Evolutionary conservation across 23 red algal species (phyloP).

Genomic region (Gracilaria caudata): DNA sequence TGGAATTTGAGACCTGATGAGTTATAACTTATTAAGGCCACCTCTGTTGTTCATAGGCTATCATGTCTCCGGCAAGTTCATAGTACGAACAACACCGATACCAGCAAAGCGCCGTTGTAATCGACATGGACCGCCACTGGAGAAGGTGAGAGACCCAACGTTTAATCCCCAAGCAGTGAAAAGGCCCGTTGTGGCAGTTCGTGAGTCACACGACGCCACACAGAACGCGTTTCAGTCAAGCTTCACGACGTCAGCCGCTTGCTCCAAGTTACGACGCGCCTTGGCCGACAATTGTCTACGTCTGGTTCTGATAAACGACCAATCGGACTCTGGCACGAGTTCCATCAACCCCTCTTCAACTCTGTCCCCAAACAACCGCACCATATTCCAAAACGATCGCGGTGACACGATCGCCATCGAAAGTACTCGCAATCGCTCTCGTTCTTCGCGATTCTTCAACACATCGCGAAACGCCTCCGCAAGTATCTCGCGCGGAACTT

Average conservation of each 20-base stretch:
- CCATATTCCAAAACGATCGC: conserved; percentile 57
- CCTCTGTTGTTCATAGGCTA: no score
- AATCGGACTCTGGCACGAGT: conserved; percentile 44
- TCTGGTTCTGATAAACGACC: conserved; percentile 30
- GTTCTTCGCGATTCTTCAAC: conserved; percentile 31
- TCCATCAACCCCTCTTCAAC: conserved; percentile 35
- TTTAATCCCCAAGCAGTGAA: background rate
- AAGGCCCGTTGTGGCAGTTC: no score
- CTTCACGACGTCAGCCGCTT: background rate
- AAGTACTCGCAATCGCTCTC: background rate
- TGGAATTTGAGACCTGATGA: no score
- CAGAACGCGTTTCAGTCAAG: background rate
- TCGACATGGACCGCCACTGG: no score
- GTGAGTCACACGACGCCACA: background rate
- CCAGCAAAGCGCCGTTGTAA: no score
- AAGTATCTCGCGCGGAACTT: conserved; percentile 4
- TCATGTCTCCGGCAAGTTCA: no score
- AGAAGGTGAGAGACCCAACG: no score
- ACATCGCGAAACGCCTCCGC: conserved; percentile 16
- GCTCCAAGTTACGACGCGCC: conserved; percentile 38
- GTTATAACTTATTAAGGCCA: no score
- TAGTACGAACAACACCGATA: no score
- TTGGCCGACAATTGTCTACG: conserved; percentile 10
- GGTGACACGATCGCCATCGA: conserved; percentile 52
- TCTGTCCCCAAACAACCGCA: conserved; percentile 31